Base-by-base conservation (phyloP, 2,329 filamentous ascomycete genomes). In the Microdochium trichocladiopsis region DNA sequence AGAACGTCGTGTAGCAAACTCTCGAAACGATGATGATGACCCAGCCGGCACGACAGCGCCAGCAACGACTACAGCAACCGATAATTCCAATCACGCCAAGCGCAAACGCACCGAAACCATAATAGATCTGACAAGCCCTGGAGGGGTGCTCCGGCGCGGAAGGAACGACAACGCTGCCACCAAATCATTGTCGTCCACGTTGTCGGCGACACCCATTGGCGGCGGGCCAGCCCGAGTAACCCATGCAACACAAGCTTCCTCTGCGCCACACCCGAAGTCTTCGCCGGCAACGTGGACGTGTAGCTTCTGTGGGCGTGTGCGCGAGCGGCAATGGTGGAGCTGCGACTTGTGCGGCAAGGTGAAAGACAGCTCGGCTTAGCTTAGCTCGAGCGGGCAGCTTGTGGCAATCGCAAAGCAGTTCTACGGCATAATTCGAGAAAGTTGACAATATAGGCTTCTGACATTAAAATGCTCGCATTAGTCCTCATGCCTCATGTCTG, bases 251-350 rank as follows among this genome's bases (percentile, higher is more conserved):
- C 51, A 57, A 28, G 57, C 47, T 49, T 37, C 52, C 45, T 51
- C 52, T 53, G 50, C 53, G 49, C 51, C 50, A 57, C 53, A 56
- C 57, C 60, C 49, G 52, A 52, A 50, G 52, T 55, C 49, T 18
- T 55, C 50, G 11, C 25, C 48, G 18, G 23, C 10, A 51, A 69
- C 67, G 2, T 84, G 80, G 80, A 67, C 67, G 28, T 84, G 81
- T 57, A 71, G 69, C 16, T 70, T 71, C 51, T 84, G 81, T 56
- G 73, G 72, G 9, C 76, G 70, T 2, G 62, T 67, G 24, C 78
- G 82, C 69, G 76, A 80, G 52, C 66, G 69, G 47, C 70, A 75
- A 56, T 82, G 78, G 77, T 82, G 79, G 79, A 78, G 74, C 23
- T 83, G 80, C 57, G 74, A 73, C 18, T 64, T 70, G 2, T 84